A percentile compares a stretch with the other conserved stretches of the same genome.
Conservation (phyloP, 768 basidiomycete species). For the Mycena olivaceomarginata region DNA sequence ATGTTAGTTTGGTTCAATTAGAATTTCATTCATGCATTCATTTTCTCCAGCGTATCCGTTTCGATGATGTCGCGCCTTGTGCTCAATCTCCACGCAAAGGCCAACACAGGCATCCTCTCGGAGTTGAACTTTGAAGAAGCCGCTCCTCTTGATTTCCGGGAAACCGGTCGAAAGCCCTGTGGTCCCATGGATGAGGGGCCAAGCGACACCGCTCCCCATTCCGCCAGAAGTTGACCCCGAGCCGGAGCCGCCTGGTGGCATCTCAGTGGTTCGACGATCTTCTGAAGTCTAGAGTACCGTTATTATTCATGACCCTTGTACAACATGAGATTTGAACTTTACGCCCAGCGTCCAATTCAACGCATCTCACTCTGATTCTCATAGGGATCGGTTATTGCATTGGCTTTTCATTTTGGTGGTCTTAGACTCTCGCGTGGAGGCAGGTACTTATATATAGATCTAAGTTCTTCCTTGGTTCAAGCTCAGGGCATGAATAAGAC, state of each 20-base stretch:
- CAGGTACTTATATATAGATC: no score
- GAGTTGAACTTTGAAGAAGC: not conserved
- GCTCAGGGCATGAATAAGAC: no score
- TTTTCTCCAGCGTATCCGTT: not conserved
- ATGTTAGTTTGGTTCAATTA: not conserved
- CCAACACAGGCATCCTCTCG: constrained; percentile 11
- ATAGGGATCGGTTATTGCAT: no score
- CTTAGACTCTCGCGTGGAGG: no score
- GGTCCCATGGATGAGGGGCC: not conserved
- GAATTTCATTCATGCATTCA: not conserved
- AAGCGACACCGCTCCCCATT: not conserved
- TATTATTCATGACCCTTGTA: no score
- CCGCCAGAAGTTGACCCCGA: not conserved
- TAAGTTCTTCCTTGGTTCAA: no score
- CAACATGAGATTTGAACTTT: no score
- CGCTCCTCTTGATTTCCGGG: not conserved
- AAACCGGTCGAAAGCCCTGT: not conserved
- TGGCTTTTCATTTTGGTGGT: no score
- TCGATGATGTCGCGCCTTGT: constrained; percentile 16
- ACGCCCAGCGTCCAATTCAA: no score
- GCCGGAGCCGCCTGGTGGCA: not conserved
- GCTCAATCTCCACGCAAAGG: constrained; percentile 5
- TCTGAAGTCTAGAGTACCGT: not conserved
- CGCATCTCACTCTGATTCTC: no score
- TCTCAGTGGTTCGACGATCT: not conserved